Evolutionary conservation across 2,329 filamentous ascomycete genomes (phyloP).

Genomic region (Aspergillus sp.): DNA sequence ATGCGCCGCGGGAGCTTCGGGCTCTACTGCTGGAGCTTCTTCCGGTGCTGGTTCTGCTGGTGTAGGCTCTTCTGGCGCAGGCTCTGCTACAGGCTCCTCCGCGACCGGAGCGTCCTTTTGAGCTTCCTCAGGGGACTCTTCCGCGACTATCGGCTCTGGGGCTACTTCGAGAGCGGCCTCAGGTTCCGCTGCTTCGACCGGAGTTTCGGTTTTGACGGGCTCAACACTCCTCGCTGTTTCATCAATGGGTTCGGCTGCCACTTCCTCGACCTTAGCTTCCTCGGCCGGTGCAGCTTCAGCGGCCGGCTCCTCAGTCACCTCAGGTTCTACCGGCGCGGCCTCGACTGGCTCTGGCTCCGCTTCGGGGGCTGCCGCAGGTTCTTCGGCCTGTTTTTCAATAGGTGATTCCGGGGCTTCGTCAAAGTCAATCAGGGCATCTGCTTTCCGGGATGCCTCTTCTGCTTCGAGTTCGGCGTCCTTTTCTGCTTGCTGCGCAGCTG

Average conservation of each 20-base stretch:
- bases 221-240: neutral
- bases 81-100: neutral
- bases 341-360: neutral
- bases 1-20: constrained; percentile 6
- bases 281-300: neutral
- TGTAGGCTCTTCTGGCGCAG: neutral
- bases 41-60: constrained; percentile 16
- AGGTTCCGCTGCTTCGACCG: neutral
- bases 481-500: constrained; percentile 30
- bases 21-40: constrained; percentile 7
- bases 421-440: constrained; percentile 11
- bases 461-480: constrained; percentile 33
- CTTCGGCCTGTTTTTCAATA: constrained; percentile 8
- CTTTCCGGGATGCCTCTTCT: constrained; percentile 17
- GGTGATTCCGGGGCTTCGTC: constrained; percentile 10
- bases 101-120: neutral
- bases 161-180: neutral
- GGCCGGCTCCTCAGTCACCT: neutral
- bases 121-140: neutral
- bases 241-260: neutral
- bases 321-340: constrained; percentile 10
- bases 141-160: neutral
- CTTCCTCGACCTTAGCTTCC: neutral
- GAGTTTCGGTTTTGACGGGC: neutral
- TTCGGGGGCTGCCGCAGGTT: neutral